Evolutionary conservation across 2,329 filamentous ascomycete genomes (phyloP).

Genomic region (Pseudopithomyces maydicus): DNA sequence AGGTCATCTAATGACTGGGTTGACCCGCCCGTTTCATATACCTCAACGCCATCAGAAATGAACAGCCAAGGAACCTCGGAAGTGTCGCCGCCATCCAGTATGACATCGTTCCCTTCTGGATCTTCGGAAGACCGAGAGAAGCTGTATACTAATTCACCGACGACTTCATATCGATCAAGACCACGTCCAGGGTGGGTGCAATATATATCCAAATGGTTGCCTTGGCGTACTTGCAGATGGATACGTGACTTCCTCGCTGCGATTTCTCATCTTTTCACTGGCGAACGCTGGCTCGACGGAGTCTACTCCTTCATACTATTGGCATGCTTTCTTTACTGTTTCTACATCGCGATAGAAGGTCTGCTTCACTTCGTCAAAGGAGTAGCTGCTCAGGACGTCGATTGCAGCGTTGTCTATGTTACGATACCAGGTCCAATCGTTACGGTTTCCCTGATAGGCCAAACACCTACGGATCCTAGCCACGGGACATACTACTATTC

Average conservation of each 20-base stretch:
- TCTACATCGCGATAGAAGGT: conserved; percentile 28
- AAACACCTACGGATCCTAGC: conserved; percentile 27
- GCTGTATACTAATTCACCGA: neutral
- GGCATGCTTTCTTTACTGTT: conserved; percentile 13
- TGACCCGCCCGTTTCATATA: neutral
- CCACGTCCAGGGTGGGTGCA: conserved; percentile 5
- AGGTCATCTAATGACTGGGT: conserved; percentile 3
- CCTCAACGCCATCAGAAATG: neutral
- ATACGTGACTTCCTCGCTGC: conserved; percentile 13
- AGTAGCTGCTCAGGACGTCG: conserved; percentile 31
- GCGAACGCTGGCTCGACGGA: conserved; percentile 20
- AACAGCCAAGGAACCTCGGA: neutral
- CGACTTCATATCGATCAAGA: neutral
- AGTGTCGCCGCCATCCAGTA: conserved; percentile 2
- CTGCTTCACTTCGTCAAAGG: conserved; percentile 22
- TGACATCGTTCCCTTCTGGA: conserved; percentile 6
- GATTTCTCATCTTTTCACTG: conserved; percentile 11
- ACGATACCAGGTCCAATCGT: conserved; percentile 40
- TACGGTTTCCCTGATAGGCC: conserved; percentile 37
- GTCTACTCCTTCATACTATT: conserved; percentile 18
- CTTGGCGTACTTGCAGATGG: conserved; percentile 23
- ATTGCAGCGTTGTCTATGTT: conserved; percentile 41
- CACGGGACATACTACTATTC: conserved; percentile 41
- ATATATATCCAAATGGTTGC: conserved; percentile 24
- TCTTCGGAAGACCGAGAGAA: neutral